Base-by-base conservation (phyloP, 495 filamentous ascomycete genomes). In the Evernia prunastri region DNA sequence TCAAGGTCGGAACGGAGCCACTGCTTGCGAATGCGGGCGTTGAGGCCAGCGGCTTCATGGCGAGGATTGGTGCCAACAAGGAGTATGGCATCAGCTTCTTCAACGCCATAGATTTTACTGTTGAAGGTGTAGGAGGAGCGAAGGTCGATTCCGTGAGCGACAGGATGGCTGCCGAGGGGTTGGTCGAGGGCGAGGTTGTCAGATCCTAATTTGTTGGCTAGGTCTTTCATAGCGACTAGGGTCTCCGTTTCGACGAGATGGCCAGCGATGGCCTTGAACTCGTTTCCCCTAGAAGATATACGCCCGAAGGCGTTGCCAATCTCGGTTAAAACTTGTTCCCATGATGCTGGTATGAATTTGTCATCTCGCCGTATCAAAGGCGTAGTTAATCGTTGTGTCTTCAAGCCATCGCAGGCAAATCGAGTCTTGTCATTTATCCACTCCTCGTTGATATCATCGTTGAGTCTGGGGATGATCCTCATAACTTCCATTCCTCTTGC, bases 361-460 rank as follows among this genome's bases (percentile, higher is more conserved):
- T 90, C 87, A 51, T 92, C 89, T 59, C 86, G 84, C 71, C 95
- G 89, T 67, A 96, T 89, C 47, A 98, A 78, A 7, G 94, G 94
- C 51, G 90, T 94, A 39, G 94, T 97, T 29, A 98, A 80, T 63
- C 94, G 82, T 74, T 98, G 94, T 39, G 92, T 96, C 82, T 88
- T 92, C 65, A 98, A 78, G n/a, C 93, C 94, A 77, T 98, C 94
- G 74, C 92, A 96, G 11, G 94, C 93, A 75, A 97, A 98, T 37
- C 94, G 84, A 29, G 91, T 88, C 80, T 98, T 98, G 79, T 98
- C 94, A 72, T 97, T 93, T 72, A 98, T 96, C 94, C 94, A 98
- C 77, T 97, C 94, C 77, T 98, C 94, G 74, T 98, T 98, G 65
- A 98, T 84, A 72, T 97, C 92, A 69, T 98, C 94, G 73, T 97